Percentiles rank a stretch among this genome's conserved stretches.
Conservation (phyloP, 331 rosid genomes). For the Erythrophleum ivorense region DNA sequence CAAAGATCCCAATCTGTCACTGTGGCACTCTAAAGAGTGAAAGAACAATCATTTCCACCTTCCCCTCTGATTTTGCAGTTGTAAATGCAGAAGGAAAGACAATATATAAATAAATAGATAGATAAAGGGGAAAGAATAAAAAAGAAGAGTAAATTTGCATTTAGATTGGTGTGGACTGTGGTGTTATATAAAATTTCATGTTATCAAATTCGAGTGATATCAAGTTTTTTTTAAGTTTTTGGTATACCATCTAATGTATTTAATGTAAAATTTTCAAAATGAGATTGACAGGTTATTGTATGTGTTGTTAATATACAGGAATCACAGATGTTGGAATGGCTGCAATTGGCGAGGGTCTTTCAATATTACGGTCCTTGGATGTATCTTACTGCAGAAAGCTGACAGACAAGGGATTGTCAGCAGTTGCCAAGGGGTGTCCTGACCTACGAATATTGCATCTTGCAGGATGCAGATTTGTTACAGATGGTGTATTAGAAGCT, state of each 20-base stretch:
- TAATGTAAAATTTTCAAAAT: neutral
- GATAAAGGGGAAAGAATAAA: neutral
- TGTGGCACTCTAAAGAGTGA: neutral
- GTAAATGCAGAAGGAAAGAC: neutral
- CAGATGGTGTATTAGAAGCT: conserved; percentile 59
- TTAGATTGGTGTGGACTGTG: neutral
- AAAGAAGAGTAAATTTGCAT: neutral
- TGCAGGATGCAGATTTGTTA: conserved; percentile 74
- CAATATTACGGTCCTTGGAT: conserved; percentile 75
- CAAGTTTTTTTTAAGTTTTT: neutral
- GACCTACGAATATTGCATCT: conserved; percentile 68
- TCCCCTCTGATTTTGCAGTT: neutral
- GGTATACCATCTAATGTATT: neutral
- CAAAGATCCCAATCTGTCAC: neutral
- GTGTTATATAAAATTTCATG: neutral
- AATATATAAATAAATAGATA: neutral
- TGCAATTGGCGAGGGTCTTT: conserved; percentile 76
- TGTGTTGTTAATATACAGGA: conserved; percentile 59
- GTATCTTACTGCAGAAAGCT: conserved; percentile 87
- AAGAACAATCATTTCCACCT: neutral
- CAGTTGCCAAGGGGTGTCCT: conserved; percentile 82
- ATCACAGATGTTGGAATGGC: conserved; percentile 75
- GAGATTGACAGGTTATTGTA: conserved; percentile 24
- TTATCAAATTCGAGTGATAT: conserved; percentile 18
- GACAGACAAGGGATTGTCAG: conserved; percentile 78